Percentiles rank a stretch among this genome's conserved stretches.
phyloP scores from a whole-genome alignment of 2,329 filamentous ascomycete genomes.

The Diaporthe australafricana region DNA sequence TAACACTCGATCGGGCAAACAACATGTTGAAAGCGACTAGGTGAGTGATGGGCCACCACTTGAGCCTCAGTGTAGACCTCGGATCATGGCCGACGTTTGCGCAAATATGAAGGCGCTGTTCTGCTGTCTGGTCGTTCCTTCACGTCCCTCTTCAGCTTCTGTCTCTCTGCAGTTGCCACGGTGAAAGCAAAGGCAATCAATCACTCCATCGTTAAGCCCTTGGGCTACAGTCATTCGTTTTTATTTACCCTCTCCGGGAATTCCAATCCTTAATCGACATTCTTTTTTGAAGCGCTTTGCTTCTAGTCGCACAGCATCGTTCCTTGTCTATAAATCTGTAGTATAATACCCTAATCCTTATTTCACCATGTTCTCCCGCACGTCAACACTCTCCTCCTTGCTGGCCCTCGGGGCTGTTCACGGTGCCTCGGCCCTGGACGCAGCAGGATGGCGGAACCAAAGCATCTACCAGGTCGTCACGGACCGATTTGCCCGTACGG shows the following conservation, averaged over 20 bases:
- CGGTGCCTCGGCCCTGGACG: slow-evolving; percentile 25
- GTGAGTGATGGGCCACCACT: slow-evolving; percentile 24
- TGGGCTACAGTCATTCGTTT: slow-evolving; percentile 26
- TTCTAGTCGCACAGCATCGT: slow-evolving; percentile 1
- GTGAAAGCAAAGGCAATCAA: slow-evolving; percentile 17
- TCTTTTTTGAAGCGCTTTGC: slow-evolving; percentile 1
- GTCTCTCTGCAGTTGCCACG: slow-evolving; percentile 12
- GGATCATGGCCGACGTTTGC: slow-evolving; percentile 18
- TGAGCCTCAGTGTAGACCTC: slow-evolving; percentile 20
- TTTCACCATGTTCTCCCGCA: slow-evolving; percentile 13
- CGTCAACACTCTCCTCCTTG: not conserved
- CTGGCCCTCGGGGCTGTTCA: slow-evolving; percentile 17
- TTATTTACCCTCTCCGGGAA: not conserved
- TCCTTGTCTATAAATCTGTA: slow-evolving; percentile 1
- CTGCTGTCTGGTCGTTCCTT: not conserved
- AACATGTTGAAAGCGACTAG: not conserved
- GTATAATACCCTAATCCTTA: slow-evolving; percentile 7
- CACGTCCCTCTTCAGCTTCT: not conserved
- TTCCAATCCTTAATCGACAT: slow-evolving; percentile 21
- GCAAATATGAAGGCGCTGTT: slow-evolving; percentile 14
- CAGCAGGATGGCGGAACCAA: slow-evolving; percentile 48
- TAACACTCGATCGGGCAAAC: slow-evolving; percentile 28
- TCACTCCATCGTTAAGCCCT: slow-evolving; percentile 13
- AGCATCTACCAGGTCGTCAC: slow-evolving; percentile 58
- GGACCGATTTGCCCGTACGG: slow-evolving; percentile 54